A percentile compares a stretch with the other conserved stretches of the same genome.
These are phyloP conservation scores for Ophiostoma ips DNA, from an alignment of 2,329 filamentous ascomycete species.

Conservation along the genomic window DNA sequence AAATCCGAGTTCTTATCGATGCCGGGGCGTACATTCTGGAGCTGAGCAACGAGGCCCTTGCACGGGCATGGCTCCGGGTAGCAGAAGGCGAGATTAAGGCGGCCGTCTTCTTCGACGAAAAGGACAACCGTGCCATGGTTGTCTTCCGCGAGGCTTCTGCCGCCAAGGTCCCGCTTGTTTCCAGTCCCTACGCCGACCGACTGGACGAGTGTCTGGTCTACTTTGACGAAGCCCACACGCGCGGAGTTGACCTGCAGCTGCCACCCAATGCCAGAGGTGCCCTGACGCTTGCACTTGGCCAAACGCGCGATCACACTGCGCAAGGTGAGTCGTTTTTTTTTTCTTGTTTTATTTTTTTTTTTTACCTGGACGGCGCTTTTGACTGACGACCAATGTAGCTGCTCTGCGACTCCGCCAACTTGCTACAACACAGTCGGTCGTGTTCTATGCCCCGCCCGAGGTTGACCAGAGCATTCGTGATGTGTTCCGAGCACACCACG, in stretches of 20 bases:
- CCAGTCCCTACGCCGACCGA: slow-evolving; percentile 40
- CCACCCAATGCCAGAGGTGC: slow-evolving; percentile 33
- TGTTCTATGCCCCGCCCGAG: slow-evolving; percentile 43
- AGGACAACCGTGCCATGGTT: slow-evolving; percentile 14
- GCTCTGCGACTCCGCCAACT: slow-evolving; percentile 53
- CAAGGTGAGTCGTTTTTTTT: slow-evolving; percentile 32
- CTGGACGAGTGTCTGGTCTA: slow-evolving; percentile 40
- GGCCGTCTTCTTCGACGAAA: slow-evolving; percentile 21
- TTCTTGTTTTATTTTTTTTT: neutral
- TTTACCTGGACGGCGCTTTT: slow-evolving; percentile 1
- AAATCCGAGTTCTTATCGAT: slow-evolving; percentile 45
- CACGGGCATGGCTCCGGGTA: neutral
- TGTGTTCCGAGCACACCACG: slow-evolving; percentile 19
- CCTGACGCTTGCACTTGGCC: slow-evolving; percentile 39
- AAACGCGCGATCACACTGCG: slow-evolving; percentile 47
- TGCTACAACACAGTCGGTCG: slow-evolving; percentile 37
- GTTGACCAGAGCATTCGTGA: slow-evolving; percentile 48
- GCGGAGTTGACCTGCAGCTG: slow-evolving; percentile 46
- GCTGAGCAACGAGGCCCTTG: slow-evolving; percentile 3
- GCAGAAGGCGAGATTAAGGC: neutral
- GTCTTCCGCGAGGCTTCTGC: slow-evolving; percentile 4
- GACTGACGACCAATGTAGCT: slow-evolving; percentile 27
- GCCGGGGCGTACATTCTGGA: slow-evolving; percentile 48
- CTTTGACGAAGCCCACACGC: slow-evolving; percentile 46
- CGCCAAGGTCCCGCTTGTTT: slow-evolving; percentile 29